Evolutionary conservation across 2,329 filamentous ascomycete species (phyloP).

Genomic region (Colletotrichum zoysiae): DNA sequence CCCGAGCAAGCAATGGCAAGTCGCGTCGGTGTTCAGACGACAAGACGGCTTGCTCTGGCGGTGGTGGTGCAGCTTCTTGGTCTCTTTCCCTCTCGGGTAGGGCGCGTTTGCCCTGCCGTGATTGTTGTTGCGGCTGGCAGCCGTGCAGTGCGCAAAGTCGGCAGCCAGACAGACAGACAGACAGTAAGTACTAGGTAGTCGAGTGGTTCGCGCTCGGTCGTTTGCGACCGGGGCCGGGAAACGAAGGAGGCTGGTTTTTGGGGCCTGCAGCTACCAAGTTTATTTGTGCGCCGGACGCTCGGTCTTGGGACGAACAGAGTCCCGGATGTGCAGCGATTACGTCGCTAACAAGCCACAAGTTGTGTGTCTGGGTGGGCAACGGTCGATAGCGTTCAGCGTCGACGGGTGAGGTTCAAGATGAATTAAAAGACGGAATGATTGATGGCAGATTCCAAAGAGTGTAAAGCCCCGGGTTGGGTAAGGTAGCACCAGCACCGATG

Average conservation of each 20-base stretch:
- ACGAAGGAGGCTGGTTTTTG: conserved; percentile 39
- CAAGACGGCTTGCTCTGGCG: conserved; percentile 24
- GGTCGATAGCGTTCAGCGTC: neutral
- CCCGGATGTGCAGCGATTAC: conserved; percentile 22
- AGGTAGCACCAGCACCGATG: conserved; percentile 18
- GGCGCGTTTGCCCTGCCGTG: conserved; percentile 37
- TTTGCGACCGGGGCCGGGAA: conserved; percentile 46
- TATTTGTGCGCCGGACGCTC: conserved; percentile 25
- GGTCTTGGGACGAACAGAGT: conserved; percentile 39
- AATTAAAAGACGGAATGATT: neutral
- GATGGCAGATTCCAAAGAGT: conserved; percentile 17
- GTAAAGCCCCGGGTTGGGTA: neutral
- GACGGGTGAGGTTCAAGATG: neutral
- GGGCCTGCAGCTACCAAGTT: conserved; percentile 28
- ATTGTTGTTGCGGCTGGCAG: conserved; percentile 23
- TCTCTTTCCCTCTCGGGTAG: conserved; percentile 17
- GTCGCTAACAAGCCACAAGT: conserved; percentile 26
- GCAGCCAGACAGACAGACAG: neutral
- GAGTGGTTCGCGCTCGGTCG: conserved; percentile 42
- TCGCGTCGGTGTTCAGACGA: conserved; percentile 14
- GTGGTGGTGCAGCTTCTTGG: conserved; percentile 31
- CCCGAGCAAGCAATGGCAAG: conserved; percentile 23
- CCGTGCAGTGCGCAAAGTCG: conserved; percentile 6
- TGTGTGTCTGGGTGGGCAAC: conserved; percentile 1
- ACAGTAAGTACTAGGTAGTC: conserved; percentile 1